Evolutionary conservation across 2,329 filamentous ascomycete genomes (phyloP).

Genomic region (Trichoderma guizhouense): DNA sequence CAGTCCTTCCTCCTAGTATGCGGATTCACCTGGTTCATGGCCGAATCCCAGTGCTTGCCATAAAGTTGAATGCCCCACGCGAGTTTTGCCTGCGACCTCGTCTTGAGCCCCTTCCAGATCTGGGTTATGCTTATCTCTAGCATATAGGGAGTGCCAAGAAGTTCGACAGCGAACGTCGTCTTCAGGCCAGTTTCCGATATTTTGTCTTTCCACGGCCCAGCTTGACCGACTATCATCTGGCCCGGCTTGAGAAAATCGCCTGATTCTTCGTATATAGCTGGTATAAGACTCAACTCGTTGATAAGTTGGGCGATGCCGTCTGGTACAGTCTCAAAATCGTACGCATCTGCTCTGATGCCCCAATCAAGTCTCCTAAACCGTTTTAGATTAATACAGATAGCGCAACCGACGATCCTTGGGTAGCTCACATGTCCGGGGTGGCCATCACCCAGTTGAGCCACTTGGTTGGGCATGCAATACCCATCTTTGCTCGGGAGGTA

Average conservation of each 20-base stretch:
- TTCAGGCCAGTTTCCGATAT: conserved; percentile 26
- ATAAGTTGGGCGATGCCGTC: conserved; percentile 22
- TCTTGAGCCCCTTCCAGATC: conserved; percentile 26
- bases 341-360: conserved; percentile 32
- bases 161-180: conserved; percentile 29
- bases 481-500: conserved; percentile 26
- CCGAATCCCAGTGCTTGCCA: conserved; percentile 37
- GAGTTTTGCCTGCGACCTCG: conserved; percentile 22
- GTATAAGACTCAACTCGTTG: conserved; percentile 20
- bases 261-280: conserved; percentile 10
- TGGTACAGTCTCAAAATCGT: conserved; percentile 23
- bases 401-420: not conserved
- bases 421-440: conserved; percentile 36
- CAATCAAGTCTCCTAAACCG: conserved; percentile 33
- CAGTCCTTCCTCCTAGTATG: conserved; percentile 30
- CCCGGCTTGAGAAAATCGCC: not conserved
- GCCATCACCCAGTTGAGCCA: conserved; percentile 33
- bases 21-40: conserved; percentile 29
- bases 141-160: conserved; percentile 31
- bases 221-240: not conserved
- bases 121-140: conserved; percentile 34
- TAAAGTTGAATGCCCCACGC: conserved; percentile 34
- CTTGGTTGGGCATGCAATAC: conserved; percentile 23
- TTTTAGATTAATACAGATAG: not conserved
- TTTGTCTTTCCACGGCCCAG: not conserved